Conservation (phyloP, 495 filamentous ascomycete genomes). For the Penicillium ucsense region DNA sequence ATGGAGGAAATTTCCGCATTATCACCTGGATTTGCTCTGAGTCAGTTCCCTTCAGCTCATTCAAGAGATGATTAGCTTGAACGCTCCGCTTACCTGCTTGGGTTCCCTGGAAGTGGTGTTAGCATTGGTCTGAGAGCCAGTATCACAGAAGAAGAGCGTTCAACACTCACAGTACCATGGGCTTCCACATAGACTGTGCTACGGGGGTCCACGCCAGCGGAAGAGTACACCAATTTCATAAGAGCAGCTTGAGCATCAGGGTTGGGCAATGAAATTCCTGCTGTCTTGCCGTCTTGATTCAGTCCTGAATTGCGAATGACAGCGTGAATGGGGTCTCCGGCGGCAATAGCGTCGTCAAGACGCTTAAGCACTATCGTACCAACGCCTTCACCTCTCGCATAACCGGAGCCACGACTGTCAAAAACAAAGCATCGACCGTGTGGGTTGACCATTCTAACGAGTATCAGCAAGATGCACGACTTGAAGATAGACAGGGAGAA, state of each 20-base stretch:
- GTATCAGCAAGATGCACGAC: background rate
- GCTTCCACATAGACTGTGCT: conserved; percentile 28
- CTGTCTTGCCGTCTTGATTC: conserved; percentile 43
- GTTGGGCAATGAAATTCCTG: conserved; percentile 21
- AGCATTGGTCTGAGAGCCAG: background rate
- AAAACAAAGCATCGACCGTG: conserved; percentile 3
- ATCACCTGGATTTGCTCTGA: background rate
- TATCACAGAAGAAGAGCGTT: no score
- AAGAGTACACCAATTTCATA: conserved; percentile 16
- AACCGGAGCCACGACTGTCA: conserved; percentile 12
- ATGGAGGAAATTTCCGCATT: background rate
- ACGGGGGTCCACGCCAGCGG: conserved; percentile 10
- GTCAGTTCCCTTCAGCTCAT: background rate
- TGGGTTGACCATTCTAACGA: background rate
- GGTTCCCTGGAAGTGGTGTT: background rate
- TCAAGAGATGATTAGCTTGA: background rate
- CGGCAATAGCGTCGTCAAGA: conserved; percentile 14
- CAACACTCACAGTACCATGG: background rate
- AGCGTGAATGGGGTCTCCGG: conserved; percentile 19
- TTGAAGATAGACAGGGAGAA: background rate
- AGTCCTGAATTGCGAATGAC: conserved; percentile 18
- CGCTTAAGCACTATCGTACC: conserved; percentile 20
- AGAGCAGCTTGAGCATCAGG: conserved; percentile 1
- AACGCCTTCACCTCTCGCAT: conserved; percentile 46
- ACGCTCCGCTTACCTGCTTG: background rate